Evolutionary conservation across 2,329 filamentous ascomycete genomes (phyloP).

Genomic region (Paracoccidioides lutzii): DNA sequence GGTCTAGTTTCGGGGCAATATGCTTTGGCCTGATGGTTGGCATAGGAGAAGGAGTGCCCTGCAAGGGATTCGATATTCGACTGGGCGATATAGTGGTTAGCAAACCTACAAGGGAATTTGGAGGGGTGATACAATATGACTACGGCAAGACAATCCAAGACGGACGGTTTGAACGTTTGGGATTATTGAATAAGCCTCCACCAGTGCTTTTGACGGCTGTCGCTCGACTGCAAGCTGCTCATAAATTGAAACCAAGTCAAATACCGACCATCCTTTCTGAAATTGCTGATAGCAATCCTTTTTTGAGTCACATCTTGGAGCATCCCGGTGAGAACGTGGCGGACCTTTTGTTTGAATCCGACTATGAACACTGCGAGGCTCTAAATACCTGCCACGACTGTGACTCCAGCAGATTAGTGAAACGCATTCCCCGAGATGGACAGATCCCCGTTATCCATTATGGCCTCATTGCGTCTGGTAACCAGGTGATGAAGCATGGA

Average conservation of each 20-base stretch:
- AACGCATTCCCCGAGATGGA: neutral
- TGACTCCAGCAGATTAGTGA: neutral
- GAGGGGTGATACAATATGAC: slow-evolving; percentile 9
- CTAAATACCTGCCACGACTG: neutral
- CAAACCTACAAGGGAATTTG: slow-evolving; percentile 4
- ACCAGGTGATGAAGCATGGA: slow-evolving; percentile 16
- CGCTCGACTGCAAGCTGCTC: slow-evolving; percentile 3
- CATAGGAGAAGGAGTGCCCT: slow-evolving; percentile 13
- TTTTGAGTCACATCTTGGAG: neutral
- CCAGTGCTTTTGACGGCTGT: slow-evolving; percentile 8
- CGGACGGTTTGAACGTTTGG: slow-evolving; percentile 2
- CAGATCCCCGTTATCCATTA: slow-evolving; percentile 12
- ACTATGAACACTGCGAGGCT: slow-evolving; percentile 9
- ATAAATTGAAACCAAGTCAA: slow-evolving; percentile 7
- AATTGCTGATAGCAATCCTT: slow-evolving; percentile 5
- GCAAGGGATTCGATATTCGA: slow-evolving; percentile 11
- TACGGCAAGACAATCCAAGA: slow-evolving; percentile 3
- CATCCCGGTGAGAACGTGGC: slow-evolving; percentile 7
- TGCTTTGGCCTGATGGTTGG: slow-evolving; percentile 12
- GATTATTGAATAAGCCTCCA: slow-evolving; percentile 7
- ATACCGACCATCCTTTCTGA: slow-evolving; percentile 8
- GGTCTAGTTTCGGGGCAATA: slow-evolving; percentile 9
- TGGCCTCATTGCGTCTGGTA: slow-evolving; percentile 17
- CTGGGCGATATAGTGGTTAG: slow-evolving; percentile 14
- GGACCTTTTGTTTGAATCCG: slow-evolving; percentile 14